Evolutionary conservation across 2,329 filamentous ascomycete genomes (phyloP), one percentile per base, ranked within the genome.

Genomic region (Thielaviopsis ethacetica): DNA sequence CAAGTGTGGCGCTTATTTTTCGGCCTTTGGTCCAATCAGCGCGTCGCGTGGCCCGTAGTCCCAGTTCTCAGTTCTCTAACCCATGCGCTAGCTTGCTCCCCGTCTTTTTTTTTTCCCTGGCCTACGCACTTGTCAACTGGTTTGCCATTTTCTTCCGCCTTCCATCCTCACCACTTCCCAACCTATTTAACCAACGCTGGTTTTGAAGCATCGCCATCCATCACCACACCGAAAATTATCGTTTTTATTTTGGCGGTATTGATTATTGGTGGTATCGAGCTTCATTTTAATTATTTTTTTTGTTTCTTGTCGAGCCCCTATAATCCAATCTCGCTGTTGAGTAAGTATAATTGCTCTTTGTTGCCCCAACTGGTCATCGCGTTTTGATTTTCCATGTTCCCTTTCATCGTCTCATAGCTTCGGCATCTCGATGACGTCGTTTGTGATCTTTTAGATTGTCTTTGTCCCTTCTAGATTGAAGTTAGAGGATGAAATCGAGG

Each of bases 71-170:
- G 47, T 38, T n/a, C 3, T 13, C 24, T 51, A 50, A 38, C 38
- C 53, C 38, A 53, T 44, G 19, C 53, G 15, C 54, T 27, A 19
- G 24, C 50, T 27, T 26, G 24, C 50, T 44, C 55, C 59, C 30
- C 58, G 51, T n/a, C 51, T 54, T 19, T 61, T 59, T 59, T 58
- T 54, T 50, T 52, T 61, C 30, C 41, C 34, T 54, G 56, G 53
- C 59, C 52, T 58, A 59, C 51, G 54, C 52, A 50, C 26, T 53
- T 56, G 15, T 19, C 52, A 21, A 54, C 58, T 56, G 38, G 26
- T 30, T 22, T 41, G 60, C 57, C 57, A 56, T 49, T 61, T 61
- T 53, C 59, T 61, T 57, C 56, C 41, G 60, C 60, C 54, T 61
- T 52, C 57, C 54, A 61, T 54, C 59, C 55, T 61, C 60, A 59